Percentiles rank a stretch among this genome's conserved stretches.
Conservation (phyloP, 306 rosid genomes). For the Quercus rubra region DNA sequence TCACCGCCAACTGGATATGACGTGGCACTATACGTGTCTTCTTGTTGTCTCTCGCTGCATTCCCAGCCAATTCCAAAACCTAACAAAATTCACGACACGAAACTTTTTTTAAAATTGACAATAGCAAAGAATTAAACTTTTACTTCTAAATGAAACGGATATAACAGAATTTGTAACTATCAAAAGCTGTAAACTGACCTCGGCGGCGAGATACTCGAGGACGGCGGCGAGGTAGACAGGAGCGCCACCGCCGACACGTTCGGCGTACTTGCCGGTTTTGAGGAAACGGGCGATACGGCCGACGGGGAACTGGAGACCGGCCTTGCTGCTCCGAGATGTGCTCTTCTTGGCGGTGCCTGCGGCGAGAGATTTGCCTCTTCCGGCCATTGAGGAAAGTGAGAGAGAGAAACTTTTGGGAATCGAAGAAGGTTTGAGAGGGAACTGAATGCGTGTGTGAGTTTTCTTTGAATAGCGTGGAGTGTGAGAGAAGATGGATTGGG, state of each 20-base stretch:
- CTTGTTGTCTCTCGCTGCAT: slow-evolving; percentile 27
- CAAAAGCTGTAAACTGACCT: background rate
- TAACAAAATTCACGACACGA: background rate
- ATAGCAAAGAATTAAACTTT: too few species aligned
- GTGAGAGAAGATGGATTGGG: background rate
- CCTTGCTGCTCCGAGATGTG: slow-evolving; percentile 24
- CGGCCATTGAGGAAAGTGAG: background rate
- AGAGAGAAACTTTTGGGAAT: background rate
- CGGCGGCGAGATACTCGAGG: slow-evolving; percentile 29
- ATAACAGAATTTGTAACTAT: background rate
- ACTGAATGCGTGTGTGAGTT: too few species aligned
- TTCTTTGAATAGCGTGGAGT: background rate
- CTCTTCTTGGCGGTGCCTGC: slow-evolving; percentile 20
- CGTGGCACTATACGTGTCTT: slow-evolving; percentile 26
- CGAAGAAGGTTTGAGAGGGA: background rate
- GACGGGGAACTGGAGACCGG: slow-evolving; percentile 26
- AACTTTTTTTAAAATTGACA: too few species aligned
- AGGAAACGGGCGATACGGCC: slow-evolving; percentile 24
- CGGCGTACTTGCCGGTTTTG: slow-evolving; percentile 24
- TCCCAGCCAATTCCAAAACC: slow-evolving; percentile 32
- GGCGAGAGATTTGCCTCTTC: background rate
- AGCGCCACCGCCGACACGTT: slow-evolving; percentile 19
- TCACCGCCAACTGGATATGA: slow-evolving; percentile 25
- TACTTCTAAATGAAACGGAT: too few species aligned
- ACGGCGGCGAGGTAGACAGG: slow-evolving; percentile 31